Percentiles rank a stretch among this genome's conserved stretches.
phyloP scores from a whole-genome alignment of 495 filamentous ascomycete genomes.

The Cairneyella variabilis region DNA sequence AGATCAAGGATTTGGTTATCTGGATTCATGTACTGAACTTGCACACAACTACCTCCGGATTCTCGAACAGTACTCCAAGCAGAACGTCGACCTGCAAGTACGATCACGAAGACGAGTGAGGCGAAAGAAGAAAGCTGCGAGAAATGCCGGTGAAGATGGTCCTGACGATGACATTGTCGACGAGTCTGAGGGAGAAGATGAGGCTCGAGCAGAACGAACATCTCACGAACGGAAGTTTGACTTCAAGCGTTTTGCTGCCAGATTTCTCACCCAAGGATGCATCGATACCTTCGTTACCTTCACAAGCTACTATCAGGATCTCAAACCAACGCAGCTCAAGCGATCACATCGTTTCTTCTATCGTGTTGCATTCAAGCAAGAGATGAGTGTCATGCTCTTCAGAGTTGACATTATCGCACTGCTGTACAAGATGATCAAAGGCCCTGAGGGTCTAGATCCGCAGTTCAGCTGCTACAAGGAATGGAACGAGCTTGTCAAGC shows the following conservation, averaged over 20 bases:
- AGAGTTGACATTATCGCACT: slow-evolving; percentile 86
- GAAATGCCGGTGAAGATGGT: slow-evolving; percentile 31
- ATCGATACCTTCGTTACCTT: slow-evolving; percentile 87
- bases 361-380: slow-evolving; percentile 89
- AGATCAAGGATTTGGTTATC: slow-evolving; percentile 88
- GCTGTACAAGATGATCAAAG: slow-evolving; percentile 90
- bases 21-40: slow-evolving; percentile 90
- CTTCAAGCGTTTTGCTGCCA: slow-evolving; percentile 75
- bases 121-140: slow-evolving; percentile 60
- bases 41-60: slow-evolving; percentile 88
- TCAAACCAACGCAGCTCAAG: slow-evolving; percentile 81
- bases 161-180: slow-evolving; percentile 49
- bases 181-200: slow-evolving; percentile 73
- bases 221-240: slow-evolving; percentile 89
- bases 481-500: slow-evolving; percentile 85
- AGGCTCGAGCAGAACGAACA: slow-evolving; percentile 59
- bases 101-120: slow-evolving; percentile 68
- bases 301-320: slow-evolving; percentile 73
- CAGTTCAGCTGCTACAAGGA: slow-evolving; percentile 66
- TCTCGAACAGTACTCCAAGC: slow-evolving; percentile 88
- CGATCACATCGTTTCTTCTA: slow-evolving; percentile 94
- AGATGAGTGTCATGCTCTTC: slow-evolving; percentile 82
- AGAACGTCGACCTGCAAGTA: slow-evolving; percentile 90
- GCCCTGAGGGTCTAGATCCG: slow-evolving; percentile 71
- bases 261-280: slow-evolving; percentile 78